Base-by-base conservation (phyloP, 768 basidiomycete genomes). In the Auricularia sp. region DNA sequence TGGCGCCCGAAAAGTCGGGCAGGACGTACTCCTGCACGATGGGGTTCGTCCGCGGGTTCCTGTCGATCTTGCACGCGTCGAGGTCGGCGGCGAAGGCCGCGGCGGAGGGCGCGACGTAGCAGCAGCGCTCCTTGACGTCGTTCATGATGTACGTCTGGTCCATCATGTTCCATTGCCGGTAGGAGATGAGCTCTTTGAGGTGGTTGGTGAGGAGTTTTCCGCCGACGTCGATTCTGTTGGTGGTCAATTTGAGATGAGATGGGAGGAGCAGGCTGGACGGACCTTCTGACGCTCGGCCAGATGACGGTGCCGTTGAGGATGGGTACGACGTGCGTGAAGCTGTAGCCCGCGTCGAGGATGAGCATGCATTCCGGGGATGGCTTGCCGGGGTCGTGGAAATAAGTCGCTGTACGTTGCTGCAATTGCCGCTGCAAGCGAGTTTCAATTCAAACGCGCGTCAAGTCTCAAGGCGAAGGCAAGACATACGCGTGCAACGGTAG, bases 121-220 rank as follows among this genome's bases (percentile, higher is more conserved):
- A 94, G 73, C 92, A 94, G 16, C 83, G 75, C 75, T 98, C 94
- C 75, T 96, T 94, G 70, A 93, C 89, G 70, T 89, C 83, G 77
- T 96, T 94, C 80, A 97, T 88, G 72, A 98, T 90, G 74, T 89
- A 85, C 2, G 93, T 95, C 74, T 98, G 89, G 71, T 97, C 94
- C 87, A 95, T 94, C 91, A 98, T 93, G 74, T 98, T 92, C 91
- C 92, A 98, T 72, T 98, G 95, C 54, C 96, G 87, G 74, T 90
- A 98, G 13, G 94, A 96, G 4, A 95, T 85, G 56, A 95, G 81
- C 56, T 59, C 56, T 72, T 97, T 97, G 29, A 98, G 82, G 62
- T 96, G 91, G 75, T 98, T 98, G 33, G 95, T 98, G 65, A 98
- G 75, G 10, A 98, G 82, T 77, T 98, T 97, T 59, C 95, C 96